Base-by-base conservation (phyloP, 2,329 filamentous ascomycete genomes). In the Pseudogymnoascus sp. region DNA sequence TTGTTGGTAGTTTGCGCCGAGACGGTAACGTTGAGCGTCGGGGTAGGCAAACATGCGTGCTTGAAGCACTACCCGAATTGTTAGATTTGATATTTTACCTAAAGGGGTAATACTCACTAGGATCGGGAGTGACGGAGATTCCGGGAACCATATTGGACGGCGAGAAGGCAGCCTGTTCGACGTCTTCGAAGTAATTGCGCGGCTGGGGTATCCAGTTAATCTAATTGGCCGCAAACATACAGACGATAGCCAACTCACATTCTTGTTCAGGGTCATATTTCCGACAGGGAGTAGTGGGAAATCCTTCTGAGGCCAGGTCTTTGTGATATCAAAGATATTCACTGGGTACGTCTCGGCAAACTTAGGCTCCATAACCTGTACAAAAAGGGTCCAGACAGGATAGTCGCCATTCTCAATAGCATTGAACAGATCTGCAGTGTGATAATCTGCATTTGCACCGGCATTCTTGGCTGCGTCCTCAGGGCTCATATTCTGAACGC, bases 111-210 rank as follows among this genome's bases (percentile, higher is more conserved):
- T 78, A 65, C 84, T 83, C 60, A 80, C 81, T 73, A 1, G 85
- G 83, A 70, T 90, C 87, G 6, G 84, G 83, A 0, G 83, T 84
- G 0, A 85, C 81, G 62, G 82, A 85, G 57, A 87, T 79, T 1
- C 87, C 87, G 0, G 85, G 86, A 0, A 88, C 84, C 72, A 90
- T 77, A 65, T 83, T 85, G 0, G 82, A 83, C 0, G 87, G 87
- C 0, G 83, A 85, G 70, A 90, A 90, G 0, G 85, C 83, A 0
- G 84, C 82, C 74, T 90, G 86, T 73, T 90, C 87, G 57, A 88
- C 83, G 71, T 91, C 87, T 57, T 82, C 80, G 70, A 89, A 89
- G 77, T 89, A 90, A 75, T 90, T 89, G 63, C 82, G 75, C 1
- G 81, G 65, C 78, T 48, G 11, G 14, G 7, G 21, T 16, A 39